These are phyloP conservation scores for Aspergillus affinis DNA, from an alignment of 495 filamentous ascomycete species.

Conservation along the genomic window DNA sequence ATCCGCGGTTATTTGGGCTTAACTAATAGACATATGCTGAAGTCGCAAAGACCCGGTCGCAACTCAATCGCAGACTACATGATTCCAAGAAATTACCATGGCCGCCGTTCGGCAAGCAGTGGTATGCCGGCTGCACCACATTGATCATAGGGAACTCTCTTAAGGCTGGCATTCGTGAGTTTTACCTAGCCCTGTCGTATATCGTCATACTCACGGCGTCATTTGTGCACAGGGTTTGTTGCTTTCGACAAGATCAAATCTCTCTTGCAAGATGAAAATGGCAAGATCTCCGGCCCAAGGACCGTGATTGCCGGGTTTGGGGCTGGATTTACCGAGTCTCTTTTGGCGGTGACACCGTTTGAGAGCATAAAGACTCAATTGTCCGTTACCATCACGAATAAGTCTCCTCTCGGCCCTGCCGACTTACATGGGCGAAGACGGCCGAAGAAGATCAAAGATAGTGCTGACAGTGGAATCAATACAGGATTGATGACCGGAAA, in stretches of 20 bases:
- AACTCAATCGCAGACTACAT: slow-evolving; percentile 83
- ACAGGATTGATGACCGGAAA: slow-evolving; percentile 92
- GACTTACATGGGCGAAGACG: neutral
- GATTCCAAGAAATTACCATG: slow-evolving; percentile 87
- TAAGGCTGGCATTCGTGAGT: slow-evolving; percentile 90
- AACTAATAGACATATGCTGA: slow-evolving; percentile 18
- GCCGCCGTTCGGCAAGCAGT: slow-evolving; percentile 90
- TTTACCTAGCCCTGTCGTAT: neutral
- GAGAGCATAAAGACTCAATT: slow-evolving; percentile 97
- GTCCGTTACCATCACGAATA: slow-evolving; percentile 37
- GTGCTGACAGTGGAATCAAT: slow-evolving; percentile 1
- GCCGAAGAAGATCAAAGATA: neutral
- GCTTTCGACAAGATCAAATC: slow-evolving; percentile 92
- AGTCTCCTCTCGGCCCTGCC: neutral
- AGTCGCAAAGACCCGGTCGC: slow-evolving; percentile 93
- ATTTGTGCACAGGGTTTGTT: slow-evolving; percentile 69
- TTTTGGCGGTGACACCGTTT: slow-evolving; percentile 93
- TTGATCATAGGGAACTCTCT: slow-evolving; percentile 94
- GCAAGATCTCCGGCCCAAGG: slow-evolving; percentile 84
- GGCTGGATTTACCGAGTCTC: slow-evolving; percentile 88
- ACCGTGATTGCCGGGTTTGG: slow-evolving; percentile 95
- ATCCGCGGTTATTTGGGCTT: neutral
- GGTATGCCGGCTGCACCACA: slow-evolving; percentile 98
- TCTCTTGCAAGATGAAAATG: slow-evolving; percentile 77
- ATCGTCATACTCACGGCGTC: slow-evolving; percentile 9